Conservation (phyloP, 805 yeast genomes). For the Ogataea ramenticola region DNA sequence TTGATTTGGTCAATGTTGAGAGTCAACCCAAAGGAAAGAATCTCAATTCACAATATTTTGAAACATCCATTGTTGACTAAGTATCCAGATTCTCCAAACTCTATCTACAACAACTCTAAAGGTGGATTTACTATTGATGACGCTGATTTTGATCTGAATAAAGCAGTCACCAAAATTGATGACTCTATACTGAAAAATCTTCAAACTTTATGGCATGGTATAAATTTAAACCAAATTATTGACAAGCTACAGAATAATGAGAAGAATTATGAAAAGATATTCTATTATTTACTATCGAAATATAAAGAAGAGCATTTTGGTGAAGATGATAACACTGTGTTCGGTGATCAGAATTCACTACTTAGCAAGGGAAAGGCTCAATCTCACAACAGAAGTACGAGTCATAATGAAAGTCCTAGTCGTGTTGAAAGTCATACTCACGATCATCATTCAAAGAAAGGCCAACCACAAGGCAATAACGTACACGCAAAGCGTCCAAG, state of each 20-base stretch:
- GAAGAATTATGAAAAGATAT: conserved; percentile 28
- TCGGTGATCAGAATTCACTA: no score
- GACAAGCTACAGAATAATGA: conserved; percentile 18
- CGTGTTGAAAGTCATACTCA: neutral
- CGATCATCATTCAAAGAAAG: no score
- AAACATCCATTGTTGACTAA: conserved; percentile 47
- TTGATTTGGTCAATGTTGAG: conserved; percentile 58
- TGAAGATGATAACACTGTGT: neutral
- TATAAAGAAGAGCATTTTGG: conserved; percentile 22
- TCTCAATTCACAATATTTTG: conserved; percentile 59
- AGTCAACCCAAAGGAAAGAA: conserved; percentile 65
- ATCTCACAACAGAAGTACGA: neutral
- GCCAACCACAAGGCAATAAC: no score
- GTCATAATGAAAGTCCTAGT: neutral
- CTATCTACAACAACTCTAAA: neutral
- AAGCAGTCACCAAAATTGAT: conserved; percentile 31
- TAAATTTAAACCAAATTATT: conserved; percentile 29
- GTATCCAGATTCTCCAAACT: conserved; percentile 34
- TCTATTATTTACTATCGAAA: conserved; percentile 26
- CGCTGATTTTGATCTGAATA: conserved; percentile 18
- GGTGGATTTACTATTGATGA: conserved; percentile 26
- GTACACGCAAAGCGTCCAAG: neutral
- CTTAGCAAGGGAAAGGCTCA: neutral
- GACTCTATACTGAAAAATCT: conserved; percentile 45
- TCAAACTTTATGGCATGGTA: conserved; percentile 51